These are phyloP conservation scores for Colletotrichum euphorbiae DNA, from an alignment of 2,329 filamentous ascomycete species.

Conservation along the genomic window DNA sequence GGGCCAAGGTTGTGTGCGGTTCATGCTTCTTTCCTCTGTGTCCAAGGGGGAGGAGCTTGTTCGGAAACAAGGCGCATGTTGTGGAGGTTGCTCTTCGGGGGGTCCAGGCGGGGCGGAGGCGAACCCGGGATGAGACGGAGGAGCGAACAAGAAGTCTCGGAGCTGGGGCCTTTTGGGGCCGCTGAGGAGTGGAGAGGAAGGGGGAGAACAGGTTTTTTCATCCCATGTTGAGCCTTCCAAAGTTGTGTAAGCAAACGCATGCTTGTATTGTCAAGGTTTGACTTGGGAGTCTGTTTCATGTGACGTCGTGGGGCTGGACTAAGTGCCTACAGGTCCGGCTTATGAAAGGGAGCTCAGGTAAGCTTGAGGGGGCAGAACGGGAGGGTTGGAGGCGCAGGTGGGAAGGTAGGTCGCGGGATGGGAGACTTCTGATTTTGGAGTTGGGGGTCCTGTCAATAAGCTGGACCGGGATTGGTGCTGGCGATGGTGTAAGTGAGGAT, in stretches of 20 bases:
- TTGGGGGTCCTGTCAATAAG: slow-evolving; percentile 5
- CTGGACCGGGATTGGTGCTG: neutral
- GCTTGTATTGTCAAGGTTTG: slow-evolving; percentile 1
- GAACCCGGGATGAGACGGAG: slow-evolving; percentile 5
- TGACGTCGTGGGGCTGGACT: neutral
- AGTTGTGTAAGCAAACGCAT: neutral
- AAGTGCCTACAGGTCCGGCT: neutral
- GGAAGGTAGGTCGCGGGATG: neutral
- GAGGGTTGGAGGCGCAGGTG: neutral
- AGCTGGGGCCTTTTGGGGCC: neutral
- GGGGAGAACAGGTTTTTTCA: neutral
- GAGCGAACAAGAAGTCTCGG: neutral
- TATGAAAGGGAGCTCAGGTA: neutral
- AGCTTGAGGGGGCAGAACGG: neutral
- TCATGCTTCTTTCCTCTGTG: neutral
- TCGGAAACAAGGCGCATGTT: neutral
- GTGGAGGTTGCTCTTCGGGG: neutral
- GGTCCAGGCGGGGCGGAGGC: slow-evolving; percentile 11
- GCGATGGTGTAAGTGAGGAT: slow-evolving; percentile 9
- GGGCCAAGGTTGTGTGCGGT: neutral
- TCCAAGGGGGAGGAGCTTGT: neutral
- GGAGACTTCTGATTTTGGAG: neutral
- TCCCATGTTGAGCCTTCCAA: slow-evolving; percentile 10
- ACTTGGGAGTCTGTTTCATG: slow-evolving; percentile 13
- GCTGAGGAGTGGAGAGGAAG: no score